Percentiles rank a stretch among this genome's conserved stretches.
phyloP scores from a whole-genome alignment of 768 basidiomycete species.

The Tricholoma furcatifolium region DNA sequence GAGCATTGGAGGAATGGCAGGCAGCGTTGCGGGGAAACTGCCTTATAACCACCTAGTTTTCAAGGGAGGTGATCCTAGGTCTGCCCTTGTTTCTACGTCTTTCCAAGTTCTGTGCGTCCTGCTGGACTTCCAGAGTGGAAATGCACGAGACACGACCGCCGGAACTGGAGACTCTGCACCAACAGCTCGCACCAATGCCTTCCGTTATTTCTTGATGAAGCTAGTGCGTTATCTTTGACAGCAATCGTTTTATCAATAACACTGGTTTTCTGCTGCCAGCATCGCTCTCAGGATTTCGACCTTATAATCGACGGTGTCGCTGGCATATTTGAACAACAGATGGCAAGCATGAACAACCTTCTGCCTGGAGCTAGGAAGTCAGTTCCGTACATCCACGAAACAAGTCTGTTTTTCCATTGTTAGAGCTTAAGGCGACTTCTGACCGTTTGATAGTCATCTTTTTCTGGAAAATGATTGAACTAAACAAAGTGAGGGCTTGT shows the following conservation, averaged over 20 bases:
- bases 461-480: conserved; percentile 89
- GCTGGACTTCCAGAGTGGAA: conserved; percentile 79
- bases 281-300: conserved; percentile 85
- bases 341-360: conserved; percentile 67
- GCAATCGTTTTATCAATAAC: not conserved
- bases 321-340: conserved; percentile 71
- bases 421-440: not conserved
- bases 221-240: conserved; percentile 47
- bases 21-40: conserved; percentile 73
- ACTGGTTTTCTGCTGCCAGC: conserved; percentile 43
- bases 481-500: conserved; percentile 72
- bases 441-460: conserved; percentile 52
- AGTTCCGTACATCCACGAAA: conserved; percentile 80
- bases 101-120: conserved; percentile 77
- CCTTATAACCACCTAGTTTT: conserved; percentile 91
- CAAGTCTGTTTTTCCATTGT: conserved; percentile 47
- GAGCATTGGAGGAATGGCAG: conserved; percentile 67
- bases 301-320: conserved; percentile 78
- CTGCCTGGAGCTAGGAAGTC: conserved; percentile 86
- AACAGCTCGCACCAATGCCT: conserved; percentile 77
- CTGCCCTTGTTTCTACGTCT: conserved; percentile 69
- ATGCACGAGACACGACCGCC: conserved; percentile 54
- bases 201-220: conserved; percentile 90
- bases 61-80: conserved; percentile 81
- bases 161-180: conserved; percentile 49